phyloP scores from a whole-genome alignment of 495 filamentous ascomycete genomes.

The Tuber microsphaerosporum region DNA sequence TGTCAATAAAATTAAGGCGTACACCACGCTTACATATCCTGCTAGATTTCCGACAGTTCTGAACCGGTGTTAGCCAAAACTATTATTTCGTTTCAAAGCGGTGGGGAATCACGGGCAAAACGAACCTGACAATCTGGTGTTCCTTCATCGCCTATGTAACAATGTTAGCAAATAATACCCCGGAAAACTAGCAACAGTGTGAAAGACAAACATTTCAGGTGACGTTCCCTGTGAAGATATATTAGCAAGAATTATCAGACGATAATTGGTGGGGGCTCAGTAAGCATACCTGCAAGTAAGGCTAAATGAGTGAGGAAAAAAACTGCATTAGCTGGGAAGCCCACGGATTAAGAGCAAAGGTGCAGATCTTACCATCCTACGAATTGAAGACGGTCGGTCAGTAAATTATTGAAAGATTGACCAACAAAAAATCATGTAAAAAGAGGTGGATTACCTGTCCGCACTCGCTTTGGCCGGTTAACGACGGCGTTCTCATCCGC shows the following conservation, averaged over 20 bases:
- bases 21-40: conserved; percentile 79
- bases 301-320: conserved; percentile 26
- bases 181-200: conserved; percentile 10
- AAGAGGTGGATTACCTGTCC: conserved; percentile 39
- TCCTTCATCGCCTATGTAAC: conserved; percentile 64
- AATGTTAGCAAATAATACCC: conserved; percentile 19
- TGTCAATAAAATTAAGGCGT: conserved; percentile 88
- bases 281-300: conserved; percentile 38
- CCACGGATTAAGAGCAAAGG: conserved; percentile 13
- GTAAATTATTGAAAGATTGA: conserved; percentile 15
- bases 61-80: conserved; percentile 7
- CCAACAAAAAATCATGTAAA: conserved; percentile 7
- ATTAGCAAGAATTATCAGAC: conserved; percentile 22
- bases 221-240: conserved; percentile 41
- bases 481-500: conserved; percentile 37
- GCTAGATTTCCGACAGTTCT: conserved; percentile 84
- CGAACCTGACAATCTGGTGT: conserved; percentile 57
- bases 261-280: neutral
- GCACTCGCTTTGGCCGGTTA: conserved; percentile 43
- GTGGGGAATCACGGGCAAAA: neutral
- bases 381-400: conserved; percentile 26
- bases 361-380: conserved; percentile 40
- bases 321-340: conserved; percentile 21
- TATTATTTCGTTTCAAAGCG: neutral
- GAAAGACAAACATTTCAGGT: conserved; percentile 55